Base-by-base conservation (phyloP, 2,329 filamentous ascomycete genomes). In the Stromatinia cepivora region DNA sequence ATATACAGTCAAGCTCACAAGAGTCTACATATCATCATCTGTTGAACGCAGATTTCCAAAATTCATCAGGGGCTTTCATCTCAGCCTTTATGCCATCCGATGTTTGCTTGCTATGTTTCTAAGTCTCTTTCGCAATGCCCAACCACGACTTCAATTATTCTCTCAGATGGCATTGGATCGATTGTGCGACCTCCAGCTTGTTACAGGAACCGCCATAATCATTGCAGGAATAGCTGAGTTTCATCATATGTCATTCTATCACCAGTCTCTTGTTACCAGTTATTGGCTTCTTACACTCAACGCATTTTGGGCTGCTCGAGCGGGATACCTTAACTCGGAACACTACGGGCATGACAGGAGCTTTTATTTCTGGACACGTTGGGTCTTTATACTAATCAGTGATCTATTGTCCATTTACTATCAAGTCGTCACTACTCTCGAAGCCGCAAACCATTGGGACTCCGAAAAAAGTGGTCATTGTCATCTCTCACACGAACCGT, bases 251-350 rank as follows among this genome's bases (percentile, higher is more conserved):
- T 61, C 56, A 15, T 71, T 70, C 50, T 72, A 72, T 57, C 71
- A 72, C 15, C 68, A 72, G 36, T 61, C 70, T 17, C 52, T 71
- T 1, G 56, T 72, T 25, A 61, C 66, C 1, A 67, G 52, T 39
- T 71, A 72, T 48, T 72, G 70, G 70, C 61, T 64, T 36, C 58
- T 72, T 1, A 71, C 68, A n/a, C 57, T 72, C 9, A 72, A 69
- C 34, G 59, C 70, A 9, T 72, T 72, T 22, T 72, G 70, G 68
- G 63, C 69, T 6, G 66, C 70, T 28, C 52, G 69, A 54, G 53
- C 66, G 13, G 70, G 69, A 8, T 57, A 67, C 52, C 39, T 71
- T 22, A 67, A 53, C 46, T 58, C 69, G 20, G 50, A 58, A 10
- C 46, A 67, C 13, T 59, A 70, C 15, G 31, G 62, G 6, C 25